Evolutionary conservation across 768 basidiomycete species (phyloP), one percentile per base, ranked within the genome.

Genomic region (Podaxis pistillaris): DNA sequence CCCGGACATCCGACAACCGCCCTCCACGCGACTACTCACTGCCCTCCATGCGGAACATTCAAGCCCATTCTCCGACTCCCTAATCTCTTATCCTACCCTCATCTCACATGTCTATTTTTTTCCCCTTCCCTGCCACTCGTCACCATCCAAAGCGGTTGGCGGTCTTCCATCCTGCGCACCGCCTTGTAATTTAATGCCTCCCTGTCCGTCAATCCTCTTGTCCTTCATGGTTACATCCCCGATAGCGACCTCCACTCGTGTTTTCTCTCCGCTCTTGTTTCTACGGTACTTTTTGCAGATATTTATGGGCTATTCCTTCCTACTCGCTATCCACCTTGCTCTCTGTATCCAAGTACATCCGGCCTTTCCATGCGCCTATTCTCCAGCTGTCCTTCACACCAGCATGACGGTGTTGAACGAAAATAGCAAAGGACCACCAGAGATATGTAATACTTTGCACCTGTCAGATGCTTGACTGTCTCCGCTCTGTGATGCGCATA

Each of bases 101-200:
- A 59, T 51, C 58, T 59, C 58, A 58, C n/a, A 37, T 50, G 33
- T 22, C 58, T 58, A 51, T 59, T 59, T 50, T 46, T n/a, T 36
- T 12, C 7, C 33, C 33, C 30, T 9, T 24, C 30, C 52, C 52
- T 24, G 28, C 52, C 30, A 33, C 28, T 5, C 22, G 50, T 28
- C 28, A 13, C 50, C 15, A 26, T 24, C 22, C 51, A 17, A 53
- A n/a, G 41, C 12, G 2, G 11, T 13, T 44, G 41, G 7, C 12
- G 24, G 38, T 41, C n/a, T 44, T 44, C 56, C 38, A 41, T 7
- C 22, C 26, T 38, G 49, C 22, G 60, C 60, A 61, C 60, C 28
- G 60, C 60, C 60, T 47, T 30, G 22, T 11, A 33, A 51, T 37
- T 37, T 37, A 49, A 2, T 19, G n/a, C 12, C n/a, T 24, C 47